These are phyloP conservation scores for Penicillium verhagenii DNA, from an alignment of 495 filamentous ascomycete genomes.

Conservation along the genomic window DNA sequence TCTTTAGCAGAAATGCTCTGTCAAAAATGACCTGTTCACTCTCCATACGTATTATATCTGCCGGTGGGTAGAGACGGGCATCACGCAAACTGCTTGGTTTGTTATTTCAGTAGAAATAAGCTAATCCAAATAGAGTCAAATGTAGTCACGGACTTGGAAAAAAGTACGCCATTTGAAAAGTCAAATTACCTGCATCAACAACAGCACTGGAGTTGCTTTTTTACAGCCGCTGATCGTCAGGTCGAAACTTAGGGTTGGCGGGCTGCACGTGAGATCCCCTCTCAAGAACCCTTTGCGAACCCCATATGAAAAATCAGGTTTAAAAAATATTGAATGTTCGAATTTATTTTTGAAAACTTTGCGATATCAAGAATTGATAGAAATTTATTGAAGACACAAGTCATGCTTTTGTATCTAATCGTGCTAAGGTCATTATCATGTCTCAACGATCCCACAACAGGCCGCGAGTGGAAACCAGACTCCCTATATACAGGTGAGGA, in stretches of 20 bases:
- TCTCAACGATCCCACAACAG: conserved; percentile 2
- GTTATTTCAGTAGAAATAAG: too few species aligned
- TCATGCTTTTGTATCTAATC: conserved; percentile 14
- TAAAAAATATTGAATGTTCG: background rate
- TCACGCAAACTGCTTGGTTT: too few species aligned
- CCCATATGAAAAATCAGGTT: background rate
- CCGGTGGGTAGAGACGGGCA: too few species aligned
- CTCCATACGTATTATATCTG: too few species aligned
- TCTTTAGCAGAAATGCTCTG: too few species aligned
- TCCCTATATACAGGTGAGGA: conserved; percentile 19
- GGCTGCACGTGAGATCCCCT: background rate
- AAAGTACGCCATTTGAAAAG: too few species aligned
- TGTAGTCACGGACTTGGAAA: too few species aligned
- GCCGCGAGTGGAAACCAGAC: conserved; percentile 9
- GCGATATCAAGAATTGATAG: background rate
- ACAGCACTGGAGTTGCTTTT: too few species aligned
- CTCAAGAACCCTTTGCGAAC: background rate
- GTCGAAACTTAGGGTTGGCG: background rate
- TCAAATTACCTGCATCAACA: too few species aligned
- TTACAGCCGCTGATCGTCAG: too few species aligned
- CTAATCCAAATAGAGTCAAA: too few species aligned
- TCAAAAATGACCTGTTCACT: too few species aligned
- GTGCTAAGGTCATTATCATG: conserved; percentile 25
- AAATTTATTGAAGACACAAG: background rate
- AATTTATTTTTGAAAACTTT: background rate